Percentiles rank a stretch among this genome's conserved stretches.
Evolutionary conservation across 2,329 filamentous ascomycete species (phyloP).

Genomic region (Alternaria infectoria): DNA sequence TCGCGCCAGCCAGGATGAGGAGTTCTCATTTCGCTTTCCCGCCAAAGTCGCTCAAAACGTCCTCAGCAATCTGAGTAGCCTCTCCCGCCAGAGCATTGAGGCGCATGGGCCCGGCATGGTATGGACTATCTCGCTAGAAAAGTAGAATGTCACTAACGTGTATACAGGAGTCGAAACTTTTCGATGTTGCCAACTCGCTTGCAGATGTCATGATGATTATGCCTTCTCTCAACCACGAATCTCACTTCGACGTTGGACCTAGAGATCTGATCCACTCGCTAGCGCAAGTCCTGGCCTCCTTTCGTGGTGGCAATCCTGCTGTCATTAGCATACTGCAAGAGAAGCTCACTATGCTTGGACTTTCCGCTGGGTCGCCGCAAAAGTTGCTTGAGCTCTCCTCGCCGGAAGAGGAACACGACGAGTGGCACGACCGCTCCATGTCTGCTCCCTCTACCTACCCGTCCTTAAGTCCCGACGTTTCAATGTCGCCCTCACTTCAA

Average conservation of each 20-base stretch:
- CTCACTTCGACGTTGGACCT: constrained; percentile 39
- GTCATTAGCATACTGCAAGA: constrained; percentile 43
- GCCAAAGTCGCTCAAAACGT: constrained; percentile 45
- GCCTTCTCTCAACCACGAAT: constrained; percentile 40
- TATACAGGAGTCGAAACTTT: constrained; percentile 42
- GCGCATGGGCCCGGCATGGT: constrained; percentile 48
- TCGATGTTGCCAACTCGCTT: constrained; percentile 45
- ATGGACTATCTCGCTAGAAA: not conserved
- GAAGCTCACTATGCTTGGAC: constrained; percentile 36
- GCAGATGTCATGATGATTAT: constrained; percentile 48
- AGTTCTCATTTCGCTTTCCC: constrained; percentile 46
- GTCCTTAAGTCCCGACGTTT: constrained; percentile 4
- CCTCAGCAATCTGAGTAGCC: constrained; percentile 35
- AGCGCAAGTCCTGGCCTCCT: constrained; percentile 35
- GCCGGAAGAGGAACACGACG: constrained; percentile 39
- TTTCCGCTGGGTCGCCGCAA: constrained; percentile 37
- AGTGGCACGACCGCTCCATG: constrained; percentile 29
- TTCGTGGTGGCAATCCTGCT: constrained; percentile 43
- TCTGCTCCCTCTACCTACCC: constrained; percentile 24
- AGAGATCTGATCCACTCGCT: constrained; percentile 44
- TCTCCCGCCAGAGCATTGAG: constrained; percentile 42
- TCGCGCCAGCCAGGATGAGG: constrained; percentile 32
- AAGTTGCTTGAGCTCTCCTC: constrained; percentile 40
- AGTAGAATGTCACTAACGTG: not conserved
- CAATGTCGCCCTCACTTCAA: constrained; percentile 20